These are phyloP conservation scores for Bothia castanella DNA, from an alignment of 1,284 basidiomycete genomes.

Conservation along the genomic window DNA sequence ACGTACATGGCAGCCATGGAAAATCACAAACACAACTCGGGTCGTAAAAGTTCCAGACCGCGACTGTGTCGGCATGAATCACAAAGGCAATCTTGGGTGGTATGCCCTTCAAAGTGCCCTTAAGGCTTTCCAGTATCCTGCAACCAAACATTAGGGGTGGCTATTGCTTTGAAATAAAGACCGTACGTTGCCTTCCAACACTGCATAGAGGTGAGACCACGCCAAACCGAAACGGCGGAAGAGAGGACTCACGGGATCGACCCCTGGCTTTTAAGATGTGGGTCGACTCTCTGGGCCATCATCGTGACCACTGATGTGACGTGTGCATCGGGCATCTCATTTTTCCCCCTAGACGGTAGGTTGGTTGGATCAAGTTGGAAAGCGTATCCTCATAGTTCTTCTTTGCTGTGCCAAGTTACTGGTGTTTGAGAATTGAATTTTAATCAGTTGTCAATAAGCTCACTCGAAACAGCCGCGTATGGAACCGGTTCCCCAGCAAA, in stretches of 20 bases:
- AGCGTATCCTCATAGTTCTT: not conserved
- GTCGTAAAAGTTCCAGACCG: too few species aligned
- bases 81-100: too few species aligned
- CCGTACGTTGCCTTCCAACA: constrained; percentile 4
- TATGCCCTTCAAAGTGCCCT: constrained; percentile 1
- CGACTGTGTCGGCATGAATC: too few species aligned
- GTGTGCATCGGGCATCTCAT: not conserved
- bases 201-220: not conserved
- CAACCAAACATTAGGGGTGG: not conserved
- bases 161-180: not conserved
- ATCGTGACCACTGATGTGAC: not conserved
- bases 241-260: not conserved
- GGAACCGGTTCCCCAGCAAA: not conserved
- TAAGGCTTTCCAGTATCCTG: constrained; percentile 12
- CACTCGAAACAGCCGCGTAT: not conserved
- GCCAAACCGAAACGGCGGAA: not conserved
- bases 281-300: not conserved
- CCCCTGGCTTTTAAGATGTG: not conserved
- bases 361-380: not conserved
- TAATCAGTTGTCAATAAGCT: not conserved
- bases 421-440: not conserved
- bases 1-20: too few species aligned
- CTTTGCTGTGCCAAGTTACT: not conserved
- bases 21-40: too few species aligned
- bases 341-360: not conserved